Evolutionary conservation across 305 asterid genomes (phyloP), one percentile per base, ranked within the genome.

Genomic region (Nicotiana rustica): DNA sequence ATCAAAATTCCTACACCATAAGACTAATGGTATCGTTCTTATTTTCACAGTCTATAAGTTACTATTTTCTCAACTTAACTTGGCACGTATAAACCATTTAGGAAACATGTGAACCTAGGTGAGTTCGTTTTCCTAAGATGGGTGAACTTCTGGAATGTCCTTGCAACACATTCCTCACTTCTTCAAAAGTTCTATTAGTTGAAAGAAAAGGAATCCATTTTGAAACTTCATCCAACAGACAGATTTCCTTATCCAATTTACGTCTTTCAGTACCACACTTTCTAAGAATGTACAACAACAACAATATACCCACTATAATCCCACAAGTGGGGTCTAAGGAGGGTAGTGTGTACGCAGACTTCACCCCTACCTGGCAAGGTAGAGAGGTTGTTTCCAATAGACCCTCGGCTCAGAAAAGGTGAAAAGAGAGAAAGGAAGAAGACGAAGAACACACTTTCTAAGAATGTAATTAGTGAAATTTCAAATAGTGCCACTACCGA

Each of bases 71-170:
- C 44, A 52, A 52, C 47, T 2, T 14, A 47, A 13, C 38, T 71
- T 13, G 61, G 19, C 9, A 47, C 7, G 6, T 21, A 2, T 41
- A 41, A 9, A 8, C 33, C 77, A 70, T 70, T 70, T 70, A 18
- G 59, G 77, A 41, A 70, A 41, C 59, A 69, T 41, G 77, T 69
- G 77, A 69, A 18, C 77, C 41, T 71, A 56, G 10, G 0, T 21
- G 79, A 71, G 47, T 47, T 19, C 8, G 21, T 21, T 44, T 71
- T 25, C 36, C 62, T 73, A 49, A 61, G 64, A 49, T 73, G 44
- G 44, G 14, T n/a, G 44, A 49, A 19, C 49, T 71, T 47, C 14
- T 71, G 62, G 79, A 36, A 47, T 6, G 21, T 71, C 14, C 3
- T 71, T 13, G 29, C 61, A 21, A 10, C 15, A 19, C 9, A 21